Evolutionary conservation across 768 basidiomycete species (phyloP).

Genomic region (Calocera viscosa): DNA sequence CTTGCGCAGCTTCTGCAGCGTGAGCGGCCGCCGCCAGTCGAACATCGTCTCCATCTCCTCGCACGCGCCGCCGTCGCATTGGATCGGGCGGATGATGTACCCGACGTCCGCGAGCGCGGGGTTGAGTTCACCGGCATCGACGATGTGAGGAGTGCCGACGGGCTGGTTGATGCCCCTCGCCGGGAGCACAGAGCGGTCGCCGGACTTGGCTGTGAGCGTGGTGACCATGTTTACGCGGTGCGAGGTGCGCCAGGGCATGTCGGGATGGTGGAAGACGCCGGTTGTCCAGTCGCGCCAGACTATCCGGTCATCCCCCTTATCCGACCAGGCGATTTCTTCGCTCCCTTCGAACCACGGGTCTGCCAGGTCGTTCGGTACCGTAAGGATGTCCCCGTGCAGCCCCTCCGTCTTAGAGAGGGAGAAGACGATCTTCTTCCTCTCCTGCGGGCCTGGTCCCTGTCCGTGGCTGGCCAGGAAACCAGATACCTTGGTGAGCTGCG

Average conservation of each 20-base stretch:
- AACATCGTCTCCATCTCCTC: conserved; percentile 20
- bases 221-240: conserved; percentile 43
- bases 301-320: conserved; percentile 47
- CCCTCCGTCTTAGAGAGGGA: conserved; percentile 24
- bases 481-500: conserved; percentile 21
- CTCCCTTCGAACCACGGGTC: conserved; percentile 23
- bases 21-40: conserved; percentile 16
- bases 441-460: conserved; percentile 24
- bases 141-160: conserved; percentile 16
- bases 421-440: conserved; percentile 23
- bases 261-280: conserved; percentile 39
- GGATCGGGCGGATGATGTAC: conserved; percentile 24
- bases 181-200: conserved; percentile 22
- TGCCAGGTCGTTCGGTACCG: neutral
- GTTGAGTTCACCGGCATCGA: conserved; percentile 18
- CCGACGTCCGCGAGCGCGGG: conserved; percentile 22
- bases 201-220: conserved; percentile 31
- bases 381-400: conserved; percentile 15
- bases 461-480: conserved; percentile 24
- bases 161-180: conserved; percentile 13
- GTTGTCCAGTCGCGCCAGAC: conserved; percentile 68
- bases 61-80: conserved; percentile 21
- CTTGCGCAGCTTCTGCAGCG: conserved; percentile 9
- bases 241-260: conserved; percentile 37
- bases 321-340: conserved; percentile 40